Percentiles rank a stretch among this genome's conserved stretches.
Conservation (phyloP, 257 asterid species). For the Craterostigma plantagineum region DNA sequence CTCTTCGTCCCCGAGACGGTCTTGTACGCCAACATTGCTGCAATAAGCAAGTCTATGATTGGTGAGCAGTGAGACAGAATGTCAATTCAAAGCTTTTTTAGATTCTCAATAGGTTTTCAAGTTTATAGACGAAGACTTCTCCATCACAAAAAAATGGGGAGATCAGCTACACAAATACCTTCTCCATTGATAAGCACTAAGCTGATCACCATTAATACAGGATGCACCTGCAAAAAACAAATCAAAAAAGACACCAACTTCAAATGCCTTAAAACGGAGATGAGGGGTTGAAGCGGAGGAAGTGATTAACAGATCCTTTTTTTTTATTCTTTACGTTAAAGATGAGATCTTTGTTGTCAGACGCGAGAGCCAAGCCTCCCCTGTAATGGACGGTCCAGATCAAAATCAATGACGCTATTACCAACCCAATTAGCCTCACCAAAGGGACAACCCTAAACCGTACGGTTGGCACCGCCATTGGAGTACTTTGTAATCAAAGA, state of each 20-base stretch:
- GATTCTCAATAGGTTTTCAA: too few species aligned
- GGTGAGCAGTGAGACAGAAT: too few species aligned
- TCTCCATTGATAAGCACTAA: slow-evolving; percentile 72
- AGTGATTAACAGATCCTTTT: too few species aligned
- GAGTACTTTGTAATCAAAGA: too few species aligned
- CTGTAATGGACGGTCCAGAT: slow-evolving; percentile 59
- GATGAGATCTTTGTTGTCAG: slow-evolving; percentile 49
- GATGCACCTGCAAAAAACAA: slow-evolving; percentile 55
- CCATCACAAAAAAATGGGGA: too few species aligned
- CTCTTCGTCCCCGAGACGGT: slow-evolving; percentile 55
- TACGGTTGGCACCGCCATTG: slow-evolving; percentile 47
- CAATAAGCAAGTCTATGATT: too few species aligned
- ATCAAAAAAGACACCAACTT: not conserved
- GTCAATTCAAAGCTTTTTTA: too few species aligned
- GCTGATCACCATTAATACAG: slow-evolving; percentile 68
- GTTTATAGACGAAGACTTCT: too few species aligned
- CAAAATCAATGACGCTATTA: slow-evolving; percentile 29
- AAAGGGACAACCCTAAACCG: slow-evolving; percentile 44
- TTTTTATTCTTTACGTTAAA: too few species aligned
- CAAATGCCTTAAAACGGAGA: not conserved
- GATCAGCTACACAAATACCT: slow-evolving; percentile 27
- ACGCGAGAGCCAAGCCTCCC: slow-evolving; percentile 78
- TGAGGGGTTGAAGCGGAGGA: too few species aligned
- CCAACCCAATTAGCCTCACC: slow-evolving; percentile 40
- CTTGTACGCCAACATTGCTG: slow-evolving; percentile 87